Evolutionary conservation across 1,284 basidiomycete species (phyloP).

Genomic region (Cutaneotrichosporon sp.): DNA sequence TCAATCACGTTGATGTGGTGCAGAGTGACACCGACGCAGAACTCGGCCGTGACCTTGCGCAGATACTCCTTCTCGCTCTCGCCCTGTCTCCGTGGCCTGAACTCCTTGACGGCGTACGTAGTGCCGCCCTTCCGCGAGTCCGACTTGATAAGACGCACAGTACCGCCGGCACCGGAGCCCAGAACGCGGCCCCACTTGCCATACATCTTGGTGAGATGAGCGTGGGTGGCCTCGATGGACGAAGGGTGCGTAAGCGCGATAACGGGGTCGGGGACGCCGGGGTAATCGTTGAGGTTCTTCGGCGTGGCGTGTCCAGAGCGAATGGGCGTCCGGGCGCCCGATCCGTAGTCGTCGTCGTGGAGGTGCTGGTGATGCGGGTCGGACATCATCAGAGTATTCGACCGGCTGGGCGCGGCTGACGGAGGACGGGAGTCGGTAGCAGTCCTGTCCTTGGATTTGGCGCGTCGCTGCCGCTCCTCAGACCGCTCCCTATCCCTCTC

Average conservation of each 20-base stretch:
- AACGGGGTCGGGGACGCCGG: constrained; percentile 45
- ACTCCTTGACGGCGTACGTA: constrained; percentile 96
- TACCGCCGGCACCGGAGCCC: constrained; percentile 94
- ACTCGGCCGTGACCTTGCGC: constrained; percentile 98
- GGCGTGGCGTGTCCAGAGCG: constrained; percentile 40
- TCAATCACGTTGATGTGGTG: constrained; percentile 97
- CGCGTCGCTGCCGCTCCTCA: too few species aligned
- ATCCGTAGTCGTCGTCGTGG: constrained; percentile 7
- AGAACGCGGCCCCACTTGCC: constrained; percentile 97
- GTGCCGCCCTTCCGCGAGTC: constrained; percentile 69
- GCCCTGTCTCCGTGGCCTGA: constrained; percentile 77
- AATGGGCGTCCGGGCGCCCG: constrained; percentile 4
- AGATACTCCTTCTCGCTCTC: constrained; percentile 96
- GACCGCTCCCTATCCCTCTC: not conserved
- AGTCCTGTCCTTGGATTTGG: not conserved
- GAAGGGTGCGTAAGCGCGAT: constrained; percentile 44
- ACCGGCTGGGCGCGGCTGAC: constrained; percentile 35
- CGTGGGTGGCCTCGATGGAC: constrained; percentile 76
- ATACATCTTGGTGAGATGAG: constrained; percentile 94
- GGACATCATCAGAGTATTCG: constrained; percentile 31
- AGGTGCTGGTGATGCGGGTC: constrained; percentile 9
- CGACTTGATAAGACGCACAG: constrained; percentile 91
- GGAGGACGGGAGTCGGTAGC: constrained; percentile 25
- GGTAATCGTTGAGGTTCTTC: constrained; percentile 36
- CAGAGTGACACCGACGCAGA: constrained; percentile 92